Base-by-base conservation (phyloP, 441 rosid genomes). In the Syzygium malaccense region DNA sequence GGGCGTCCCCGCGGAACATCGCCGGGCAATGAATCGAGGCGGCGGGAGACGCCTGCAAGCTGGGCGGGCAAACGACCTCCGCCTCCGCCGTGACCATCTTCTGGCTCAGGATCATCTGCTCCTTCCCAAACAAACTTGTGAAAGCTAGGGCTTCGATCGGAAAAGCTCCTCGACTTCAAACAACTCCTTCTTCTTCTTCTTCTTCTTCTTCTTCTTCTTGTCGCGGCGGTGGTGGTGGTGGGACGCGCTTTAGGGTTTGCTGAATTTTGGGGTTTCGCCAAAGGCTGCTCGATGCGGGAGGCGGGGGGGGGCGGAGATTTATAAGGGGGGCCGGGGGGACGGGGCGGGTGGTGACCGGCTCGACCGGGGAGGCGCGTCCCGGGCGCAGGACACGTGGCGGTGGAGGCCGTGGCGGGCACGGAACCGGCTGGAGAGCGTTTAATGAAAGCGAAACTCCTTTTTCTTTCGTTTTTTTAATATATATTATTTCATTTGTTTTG, bases 41-140 rank as follows among this genome's bases (percentile, higher is more conserved):
- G 48, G 48, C 48, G 48, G 48, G 48, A 45, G 48, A 45, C 48
- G 91, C 95, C 87, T 88, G 93, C 90, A 90, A 57, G 89, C 86
- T 89, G 53, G 86, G 68, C 56, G 90, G 86, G 49, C 91, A 90
- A 32, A 91, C 88, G 15, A 92, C 86, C 88, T 95, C 97, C 51
- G 94, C 55, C 33, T 96, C 97, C 49, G 93, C 97, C 49, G 93
- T 93, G 86, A 93, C 93, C 96, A 94, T 92, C 6, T 91, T 93
- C 89, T 90, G 93, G 87, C 93, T 90, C 93, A 91, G 80, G 83
- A 93, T 93, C 96, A 93, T 92, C 86, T 86, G 88, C 58, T 32
- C 7, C 83, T 37, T 26, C 28, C 28, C 30, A 5, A 60, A n/a
- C n/a, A n/a, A n/a, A n/a, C n/a, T 25, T n/a, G n/a, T 9, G 10